Base-by-base conservation (phyloP, 2,329 filamentous ascomycete genomes). In the Paecilomyces sp. region DNA sequence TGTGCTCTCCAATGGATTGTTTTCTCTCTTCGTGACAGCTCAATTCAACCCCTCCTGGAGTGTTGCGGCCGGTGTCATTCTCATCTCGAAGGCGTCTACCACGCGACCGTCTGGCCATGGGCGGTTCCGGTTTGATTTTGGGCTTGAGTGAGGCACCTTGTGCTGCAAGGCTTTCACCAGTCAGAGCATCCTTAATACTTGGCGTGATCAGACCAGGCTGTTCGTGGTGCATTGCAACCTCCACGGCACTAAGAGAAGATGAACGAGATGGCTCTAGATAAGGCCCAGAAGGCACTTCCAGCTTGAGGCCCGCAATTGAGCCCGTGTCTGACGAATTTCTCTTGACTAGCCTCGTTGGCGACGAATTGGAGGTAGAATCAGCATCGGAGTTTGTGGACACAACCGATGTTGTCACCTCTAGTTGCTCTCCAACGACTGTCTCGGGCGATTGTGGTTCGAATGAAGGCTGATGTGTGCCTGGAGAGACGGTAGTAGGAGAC, bases 141-240 rank as follows among this genome's bases (percentile, higher is more conserved):
- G 66, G 61, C 56, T 67, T 69, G 9, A 53, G 28, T 36, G 58
- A 33, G 55, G 30, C 59, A 58, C 64, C 64, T 4, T 66, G 58
- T 25, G 61, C 64, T 51, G 67, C 50, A 59, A 57, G 57, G 58
- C 67, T 55, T 62, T 66, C 64, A 63, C 62, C 31, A 58, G 57
- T 54, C 54, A 61, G 53, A 59, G 63, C 85, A 54, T 74, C 69
- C 60, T 72, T 75, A 54, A 88, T 82, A 70, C 90, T 91, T 5
- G 90, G 91, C 18, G 91, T 92, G 67, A 92, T 87, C 24, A 93
- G 85, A 0, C 89, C 91, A 0, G 91, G 91, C 72, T 90, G 92
- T 75, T 93, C 91, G 71, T 83, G 90, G 53, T 92, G 88, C 11
- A 85, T 85, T 6, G 91, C 91, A 51, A 96, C 85, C 66, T 94